A percentile compares a stretch with the other conserved stretches of the same genome.
Evolutionary conservation across 768 basidiomycete genomes (phyloP).

Genomic region (Megacollybia marginata): DNA sequence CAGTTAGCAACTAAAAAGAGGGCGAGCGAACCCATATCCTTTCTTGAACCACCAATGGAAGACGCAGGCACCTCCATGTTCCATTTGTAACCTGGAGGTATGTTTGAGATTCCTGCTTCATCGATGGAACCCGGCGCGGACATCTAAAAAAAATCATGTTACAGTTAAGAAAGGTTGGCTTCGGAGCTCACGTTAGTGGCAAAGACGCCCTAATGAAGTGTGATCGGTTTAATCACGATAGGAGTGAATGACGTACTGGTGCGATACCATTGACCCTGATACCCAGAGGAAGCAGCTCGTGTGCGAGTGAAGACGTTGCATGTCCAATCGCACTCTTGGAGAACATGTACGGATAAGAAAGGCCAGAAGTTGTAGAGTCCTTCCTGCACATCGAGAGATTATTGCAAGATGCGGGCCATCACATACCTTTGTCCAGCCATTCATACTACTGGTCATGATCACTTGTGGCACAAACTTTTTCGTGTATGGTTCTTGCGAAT

Average conservation of each 20-base stretch:
- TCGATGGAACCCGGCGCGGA: conserved; percentile 17
- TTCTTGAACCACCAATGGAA: conserved; percentile 25
- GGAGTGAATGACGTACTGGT: conserved; percentile 17
- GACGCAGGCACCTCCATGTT: conserved; percentile 29
- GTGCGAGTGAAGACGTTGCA: conserved; percentile 36
- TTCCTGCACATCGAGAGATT: conserved; percentile 5
- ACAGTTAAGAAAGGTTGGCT: background rate
- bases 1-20: conserved; percentile 38
- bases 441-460: conserved; percentile 45
- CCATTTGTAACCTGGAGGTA: conserved; percentile 10
- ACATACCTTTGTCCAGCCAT: conserved; percentile 41
- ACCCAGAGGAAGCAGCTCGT: conserved; percentile 39
- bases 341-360: conserved; percentile 37
- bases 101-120: conserved; percentile 15
- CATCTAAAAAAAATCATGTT: conserved; percentile 16
- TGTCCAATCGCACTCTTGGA: conserved; percentile 43
- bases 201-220: conserved; percentile 20
- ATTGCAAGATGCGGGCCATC: background rate
- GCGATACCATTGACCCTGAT: conserved; percentile 43
- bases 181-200: conserved; percentile 14
- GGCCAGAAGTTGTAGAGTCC: conserved; percentile 33
- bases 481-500: conserved; percentile 15
- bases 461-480: conserved; percentile 38
- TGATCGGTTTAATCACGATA: background rate
- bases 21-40: conserved; percentile 36